Conservation (phyloP, 257 asterid genomes). For the Paulownia fortunei region DNA sequence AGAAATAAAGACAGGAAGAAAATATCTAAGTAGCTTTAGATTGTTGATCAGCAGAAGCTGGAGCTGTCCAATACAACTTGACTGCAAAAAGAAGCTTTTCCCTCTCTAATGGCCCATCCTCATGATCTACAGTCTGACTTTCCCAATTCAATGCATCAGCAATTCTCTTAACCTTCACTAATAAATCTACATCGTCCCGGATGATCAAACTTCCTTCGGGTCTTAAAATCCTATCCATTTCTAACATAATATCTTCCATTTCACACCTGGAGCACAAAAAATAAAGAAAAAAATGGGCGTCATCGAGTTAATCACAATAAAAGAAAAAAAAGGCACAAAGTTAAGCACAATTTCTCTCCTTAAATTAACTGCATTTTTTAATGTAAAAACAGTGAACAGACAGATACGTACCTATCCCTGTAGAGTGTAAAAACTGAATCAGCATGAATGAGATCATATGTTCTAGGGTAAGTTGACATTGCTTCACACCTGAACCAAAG, state of each 20-base stretch:
- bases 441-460: constrained; percentile 85
- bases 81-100: constrained; percentile 87
- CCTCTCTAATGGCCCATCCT: constrained; percentile 81
- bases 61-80: constrained; percentile 81
- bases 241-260: constrained; percentile 73
- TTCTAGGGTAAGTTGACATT: constrained; percentile 92
- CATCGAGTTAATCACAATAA: constrained; percentile 11
- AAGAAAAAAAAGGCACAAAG: neutral
- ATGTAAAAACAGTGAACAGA: neutral
- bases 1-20: neutral
- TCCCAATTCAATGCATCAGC: constrained; percentile 82
- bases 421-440: constrained; percentile 75
- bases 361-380: neutral
- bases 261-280: constrained; percentile 57
- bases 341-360: neutral
- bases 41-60: constrained; percentile 42
- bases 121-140: constrained; percentile 77
- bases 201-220: constrained; percentile 87
- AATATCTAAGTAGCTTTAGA: constrained; percentile 17
- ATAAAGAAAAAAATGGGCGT: neutral
- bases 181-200: constrained; percentile 70
- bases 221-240: constrained; percentile 78
- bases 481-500: constrained; percentile 77
- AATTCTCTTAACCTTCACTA: constrained; percentile 67
- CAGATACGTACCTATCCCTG: constrained; percentile 49